A percentile compares a stretch with the other conserved stretches of the same genome.
Evolutionary conservation across 306 rosid species (phyloP).

Genomic region (Dryas octopetala): DNA sequence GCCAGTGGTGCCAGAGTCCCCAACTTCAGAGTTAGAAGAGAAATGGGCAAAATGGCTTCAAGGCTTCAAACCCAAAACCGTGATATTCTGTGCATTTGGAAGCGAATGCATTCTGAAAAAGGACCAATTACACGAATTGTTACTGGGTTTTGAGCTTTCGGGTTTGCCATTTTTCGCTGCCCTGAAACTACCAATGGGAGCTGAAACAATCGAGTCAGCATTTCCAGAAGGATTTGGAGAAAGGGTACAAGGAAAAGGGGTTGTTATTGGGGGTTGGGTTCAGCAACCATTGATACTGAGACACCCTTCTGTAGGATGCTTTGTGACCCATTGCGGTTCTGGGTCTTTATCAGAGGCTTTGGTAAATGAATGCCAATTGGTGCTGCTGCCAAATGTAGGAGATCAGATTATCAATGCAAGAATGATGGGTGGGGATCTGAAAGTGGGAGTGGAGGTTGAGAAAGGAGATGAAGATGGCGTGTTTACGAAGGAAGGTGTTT

Average conservation of each 20-base stretch:
- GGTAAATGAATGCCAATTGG: conserved; percentile 51
- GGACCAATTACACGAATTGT: conserved; percentile 47
- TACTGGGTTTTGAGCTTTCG: conserved; percentile 57
- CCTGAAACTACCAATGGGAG: conserved; percentile 46
- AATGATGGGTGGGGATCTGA: conserved; percentile 33
- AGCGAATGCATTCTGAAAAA: conserved; percentile 46
- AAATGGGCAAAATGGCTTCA: conserved; percentile 57
- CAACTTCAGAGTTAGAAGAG: conserved; percentile 31
- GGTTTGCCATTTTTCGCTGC: conserved; percentile 50
- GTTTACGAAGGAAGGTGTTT: conserved; percentile 45
- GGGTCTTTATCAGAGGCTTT: conserved; percentile 59
- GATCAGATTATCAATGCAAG: conserved; percentile 60
- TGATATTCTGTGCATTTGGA: conserved; percentile 59
- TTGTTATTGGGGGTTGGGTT: conserved; percentile 59
- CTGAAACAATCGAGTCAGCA: conserved; percentile 36
- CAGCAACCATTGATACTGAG: conserved; percentile 50
- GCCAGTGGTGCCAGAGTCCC: conserved; percentile 40
- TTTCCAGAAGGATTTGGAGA: conserved; percentile 51
- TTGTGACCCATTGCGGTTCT: conserved; percentile 68
- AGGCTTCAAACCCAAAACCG: conserved; percentile 36
- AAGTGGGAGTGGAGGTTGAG: conserved; percentile 50
- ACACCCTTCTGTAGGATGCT: conserved; percentile 64
- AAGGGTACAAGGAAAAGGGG: conserved; percentile 46
- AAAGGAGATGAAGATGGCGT: conserved; percentile 46
- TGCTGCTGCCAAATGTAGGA: conserved; percentile 50